Evolutionary conservation across 306 rosid species (phyloP), one percentile per base, ranked within the genome.

Genomic region (Acacia melanoxylon): DNA sequence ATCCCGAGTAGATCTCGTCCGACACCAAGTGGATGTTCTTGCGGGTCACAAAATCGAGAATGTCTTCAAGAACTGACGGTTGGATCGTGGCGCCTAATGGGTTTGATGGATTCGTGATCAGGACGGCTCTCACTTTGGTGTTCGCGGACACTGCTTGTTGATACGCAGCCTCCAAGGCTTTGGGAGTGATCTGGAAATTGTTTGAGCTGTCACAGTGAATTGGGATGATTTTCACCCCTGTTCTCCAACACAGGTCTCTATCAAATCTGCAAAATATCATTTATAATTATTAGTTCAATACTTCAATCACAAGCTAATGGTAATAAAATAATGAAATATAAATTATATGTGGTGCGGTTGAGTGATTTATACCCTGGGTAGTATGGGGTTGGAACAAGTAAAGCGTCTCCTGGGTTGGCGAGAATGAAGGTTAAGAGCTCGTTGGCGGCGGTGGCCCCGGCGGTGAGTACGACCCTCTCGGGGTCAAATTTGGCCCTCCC

Each of bases 401-500:
- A 79, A 65, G 97, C 94, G 68, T 95, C 99, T 2, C 99, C 98
- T 0, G 98, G 96, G 79, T 95, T 85, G 2, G 99, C 99, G 0
- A 95, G 84, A 66, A 93, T 91, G 90, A 95, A 92, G 25, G 98
- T 95, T 46, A 95, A 79, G 33, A 95, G 97, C 52, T 95, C 99
- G 74, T 93, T 95, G 40, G 97, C 98, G 1, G 99, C 99, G 20
- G 99, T 95, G 13, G 98, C 99, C 31, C 99, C 99, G 10, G 99
- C 99, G 48, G 99, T 93, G 58, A 95, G 87, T 58, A 95, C 99
- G 0, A 95, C 44, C 82, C 98, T 86, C 22, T 82, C 68, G 29
- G 91, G 89, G 72, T 93, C 92, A 83, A 93, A 93, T 68, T 86
- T 93, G 10, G 87, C 97, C 82, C 87, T 87, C 2, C 91, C 89